phyloP scores from a whole-genome alignment of 106 monocot genomes.

The Xerophyta viscosa region DNA sequence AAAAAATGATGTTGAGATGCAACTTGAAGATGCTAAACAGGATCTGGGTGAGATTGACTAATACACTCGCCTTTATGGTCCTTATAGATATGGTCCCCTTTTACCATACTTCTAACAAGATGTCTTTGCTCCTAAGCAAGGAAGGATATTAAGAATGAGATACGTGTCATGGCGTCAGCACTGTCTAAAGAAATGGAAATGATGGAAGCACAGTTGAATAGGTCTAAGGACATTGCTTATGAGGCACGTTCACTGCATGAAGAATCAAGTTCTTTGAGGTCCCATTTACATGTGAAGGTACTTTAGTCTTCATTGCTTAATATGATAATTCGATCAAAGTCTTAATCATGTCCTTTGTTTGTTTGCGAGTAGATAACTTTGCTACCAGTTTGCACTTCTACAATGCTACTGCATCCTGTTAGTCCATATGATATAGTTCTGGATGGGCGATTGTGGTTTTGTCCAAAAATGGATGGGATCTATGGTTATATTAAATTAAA shows the following conservation, averaged over 20 bases:
- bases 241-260: constrained; percentile 58
- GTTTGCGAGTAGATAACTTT: no score
- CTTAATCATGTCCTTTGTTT: no score
- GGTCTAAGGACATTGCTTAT: constrained; percentile 61
- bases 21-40: constrained; percentile 74
- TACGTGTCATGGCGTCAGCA: constrained; percentile 78
- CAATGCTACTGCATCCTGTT: no score
- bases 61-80: neutral
- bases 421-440: no score
- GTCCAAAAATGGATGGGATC: no score
- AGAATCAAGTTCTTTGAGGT: constrained; percentile 48
- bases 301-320: no score
- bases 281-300: constrained; percentile 58
- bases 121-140: constrained; percentile 30
- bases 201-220: constrained; percentile 84
- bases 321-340: no score
- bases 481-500: no score
- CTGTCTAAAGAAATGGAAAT: constrained; percentile 83
- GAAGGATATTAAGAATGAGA: constrained; percentile 93
- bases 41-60: constrained; percentile 66
- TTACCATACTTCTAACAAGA: no score
- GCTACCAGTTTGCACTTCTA: no score
- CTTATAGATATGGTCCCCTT: no score
- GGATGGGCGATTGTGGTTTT: no score
- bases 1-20: constrained; percentile 73